phyloP scores from a whole-genome alignment of 2,329 filamentous ascomycete species.

The Colletotrichum eleusines region DNA sequence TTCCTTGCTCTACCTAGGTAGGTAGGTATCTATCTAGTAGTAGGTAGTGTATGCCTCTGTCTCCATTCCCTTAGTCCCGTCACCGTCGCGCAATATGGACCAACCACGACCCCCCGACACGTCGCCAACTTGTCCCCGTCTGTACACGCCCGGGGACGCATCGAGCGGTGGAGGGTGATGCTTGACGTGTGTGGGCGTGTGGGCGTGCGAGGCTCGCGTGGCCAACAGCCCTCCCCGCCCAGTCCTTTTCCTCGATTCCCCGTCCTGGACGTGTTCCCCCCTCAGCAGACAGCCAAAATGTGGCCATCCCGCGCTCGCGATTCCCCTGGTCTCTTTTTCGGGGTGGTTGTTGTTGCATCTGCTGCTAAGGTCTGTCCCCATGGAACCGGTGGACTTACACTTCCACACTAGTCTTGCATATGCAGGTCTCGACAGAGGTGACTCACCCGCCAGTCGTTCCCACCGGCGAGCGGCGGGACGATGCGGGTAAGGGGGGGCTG shows the following conservation, averaged over 20 bases:
- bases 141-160: conserved; percentile 20
- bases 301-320: neutral
- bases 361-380: neutral
- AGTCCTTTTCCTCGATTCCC: neutral
- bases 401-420: conserved; percentile 35
- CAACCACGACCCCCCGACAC: conserved; percentile 26
- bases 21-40: too few species aligned
- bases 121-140: conserved; percentile 23
- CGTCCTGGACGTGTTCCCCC: neutral
- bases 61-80: neutral
- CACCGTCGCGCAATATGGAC: conserved; percentile 17
- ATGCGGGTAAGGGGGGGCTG: conserved; percentile 30
- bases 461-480: conserved; percentile 38
- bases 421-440: conserved; percentile 44
- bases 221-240: conserved; percentile 17
- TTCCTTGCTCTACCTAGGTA: neutral
- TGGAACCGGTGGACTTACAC: conserved; percentile 9
- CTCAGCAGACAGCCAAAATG: neutral
- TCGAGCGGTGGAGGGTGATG: neutral
- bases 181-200: conserved; percentile 1
- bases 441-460: conserved; percentile 46
- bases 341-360: neutral
- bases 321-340: neutral
- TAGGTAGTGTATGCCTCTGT: neutral
- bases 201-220: conserved; percentile 6